Evolutionary conservation across 768 basidiomycete genomes (phyloP).

Genomic region (Trametes coccinea): DNA sequence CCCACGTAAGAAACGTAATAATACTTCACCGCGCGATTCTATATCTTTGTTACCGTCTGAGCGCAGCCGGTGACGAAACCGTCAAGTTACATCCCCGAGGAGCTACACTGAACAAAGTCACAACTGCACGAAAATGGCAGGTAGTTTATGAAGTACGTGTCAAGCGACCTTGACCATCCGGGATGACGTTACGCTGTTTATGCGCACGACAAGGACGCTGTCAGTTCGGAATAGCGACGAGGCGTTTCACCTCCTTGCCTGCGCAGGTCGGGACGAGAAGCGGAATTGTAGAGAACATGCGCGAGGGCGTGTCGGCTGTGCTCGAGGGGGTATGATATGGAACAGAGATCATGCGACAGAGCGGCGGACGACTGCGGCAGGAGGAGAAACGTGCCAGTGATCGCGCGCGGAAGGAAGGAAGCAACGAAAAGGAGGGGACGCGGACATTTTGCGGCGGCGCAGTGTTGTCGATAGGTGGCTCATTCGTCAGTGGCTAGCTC

Average conservation of each 20-base stretch:
- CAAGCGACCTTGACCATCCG: neutral
- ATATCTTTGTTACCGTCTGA: no score
- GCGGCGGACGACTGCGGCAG: neutral
- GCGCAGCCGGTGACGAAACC: no score
- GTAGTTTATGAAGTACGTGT: neutral
- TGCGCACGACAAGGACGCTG: neutral
- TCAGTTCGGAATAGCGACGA: neutral
- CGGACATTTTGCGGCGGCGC: neutral
- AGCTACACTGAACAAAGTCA: neutral
- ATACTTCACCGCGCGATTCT: no score
- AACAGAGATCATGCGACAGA: neutral
- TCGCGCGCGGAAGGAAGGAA: slow-evolving; percentile 8
- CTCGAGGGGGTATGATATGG: neutral
- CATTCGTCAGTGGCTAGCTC: no score
- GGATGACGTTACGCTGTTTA: neutral
- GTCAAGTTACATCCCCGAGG: no score
- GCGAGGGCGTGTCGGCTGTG: neutral
- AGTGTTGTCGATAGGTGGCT: neutral
- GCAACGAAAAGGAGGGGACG: neutral
- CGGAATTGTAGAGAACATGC: neutral
- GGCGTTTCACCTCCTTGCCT: no score
- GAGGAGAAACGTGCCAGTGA: neutral
- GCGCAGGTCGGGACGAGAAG: neutral
- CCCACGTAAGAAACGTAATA: no score
- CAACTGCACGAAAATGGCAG: neutral